Base-by-base conservation (phyloP, 495 filamentous ascomycete genomes). In the Apiosordaria backusii region DNA sequence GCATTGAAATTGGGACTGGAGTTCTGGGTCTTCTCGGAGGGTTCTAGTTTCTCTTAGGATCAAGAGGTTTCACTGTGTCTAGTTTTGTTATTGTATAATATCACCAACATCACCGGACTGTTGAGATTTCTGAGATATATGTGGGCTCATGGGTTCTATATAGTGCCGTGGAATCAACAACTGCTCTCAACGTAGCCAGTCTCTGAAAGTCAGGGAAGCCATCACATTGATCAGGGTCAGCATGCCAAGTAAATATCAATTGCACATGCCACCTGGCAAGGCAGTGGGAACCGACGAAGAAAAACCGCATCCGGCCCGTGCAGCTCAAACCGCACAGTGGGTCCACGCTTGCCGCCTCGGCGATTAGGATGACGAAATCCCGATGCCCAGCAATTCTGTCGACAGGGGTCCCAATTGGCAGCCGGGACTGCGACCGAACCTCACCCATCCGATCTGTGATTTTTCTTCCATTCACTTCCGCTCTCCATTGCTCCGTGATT, bases 321-420 rank as follows among this genome's bases (percentile, higher is more conserved):
- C 62, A 64, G 59, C 59, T 19, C 24, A 40, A 61, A 61, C 24
- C 27, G n/a, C 18, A 21, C 18, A 27, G 27, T 45, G 24, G 27
- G 7, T 15, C 59, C 19, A 21, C 9, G 24, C 59, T 61, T 27
- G 59, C 18, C 29, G n/a, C 59, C 67, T 69, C 65, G 70, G 67
- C 60, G 58, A 54, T 69, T 57, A 53, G 60, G 35, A 64, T 69
- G 67, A 66, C 57, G 64, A 23, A 66, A 69, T 66, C 57, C 64
- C 63, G 50, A 64, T 66, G 60, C 60, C 67, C 45, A 64, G 61
- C 66, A 60, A 64, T 60, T 53, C n/a, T n/a, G 13, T 58, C 58
- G 61, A 50, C 62, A 26, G 25, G 29, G 61, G 63, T 52, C 40
- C 67, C 67, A 23, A 57, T 23, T 55, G 19, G 29, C 59, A 16